Conservation (phyloP, 78 protist species). For the Paratrimastix pyriformis region DNA sequence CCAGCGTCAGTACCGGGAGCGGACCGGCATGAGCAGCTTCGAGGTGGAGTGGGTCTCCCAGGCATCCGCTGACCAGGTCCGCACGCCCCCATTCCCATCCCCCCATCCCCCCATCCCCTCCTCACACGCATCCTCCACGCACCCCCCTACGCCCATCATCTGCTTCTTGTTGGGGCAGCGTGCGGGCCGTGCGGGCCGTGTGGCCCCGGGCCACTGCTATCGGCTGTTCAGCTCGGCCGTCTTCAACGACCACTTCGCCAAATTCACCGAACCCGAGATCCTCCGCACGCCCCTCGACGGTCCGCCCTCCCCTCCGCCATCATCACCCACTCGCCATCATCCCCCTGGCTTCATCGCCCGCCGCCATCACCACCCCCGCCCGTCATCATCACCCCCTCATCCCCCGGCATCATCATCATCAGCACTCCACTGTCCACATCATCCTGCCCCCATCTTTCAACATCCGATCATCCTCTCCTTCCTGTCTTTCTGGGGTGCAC, state of each 20-base stretch:
- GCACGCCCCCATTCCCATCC: neutral
- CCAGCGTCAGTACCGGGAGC: slow-evolving; percentile 18
- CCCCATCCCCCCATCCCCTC: neutral
- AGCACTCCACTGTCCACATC: no score
- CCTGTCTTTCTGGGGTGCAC: no score
- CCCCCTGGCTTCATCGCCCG: no score
- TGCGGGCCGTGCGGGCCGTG: slow-evolving; percentile 49
- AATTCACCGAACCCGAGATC: slow-evolving; percentile 64
- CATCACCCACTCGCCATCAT: no score
- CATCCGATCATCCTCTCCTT: no score
- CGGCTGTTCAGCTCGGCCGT: slow-evolving; percentile 34
- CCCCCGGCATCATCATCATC: no score
- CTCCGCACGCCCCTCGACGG: slow-evolving; percentile 61
- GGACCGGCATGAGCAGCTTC: slow-evolving; percentile 51
- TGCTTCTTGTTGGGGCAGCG: slow-evolving; percentile 26
- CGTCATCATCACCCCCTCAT: no score
- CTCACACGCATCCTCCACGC: neutral
- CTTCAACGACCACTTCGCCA: slow-evolving; percentile 14
- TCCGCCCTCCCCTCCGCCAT: no score
- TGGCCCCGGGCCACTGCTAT: slow-evolving; percentile 51
- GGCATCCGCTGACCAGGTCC: slow-evolving; percentile 63
- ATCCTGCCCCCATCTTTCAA: no score
- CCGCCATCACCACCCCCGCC: no score
- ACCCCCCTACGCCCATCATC: neutral
- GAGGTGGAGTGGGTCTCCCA: slow-evolving; percentile 69